These are phyloP conservation scores for Liquidambar formosana DNA, from an alignment of 164 flowering plant genomes.

Conservation along the genomic window DNA sequence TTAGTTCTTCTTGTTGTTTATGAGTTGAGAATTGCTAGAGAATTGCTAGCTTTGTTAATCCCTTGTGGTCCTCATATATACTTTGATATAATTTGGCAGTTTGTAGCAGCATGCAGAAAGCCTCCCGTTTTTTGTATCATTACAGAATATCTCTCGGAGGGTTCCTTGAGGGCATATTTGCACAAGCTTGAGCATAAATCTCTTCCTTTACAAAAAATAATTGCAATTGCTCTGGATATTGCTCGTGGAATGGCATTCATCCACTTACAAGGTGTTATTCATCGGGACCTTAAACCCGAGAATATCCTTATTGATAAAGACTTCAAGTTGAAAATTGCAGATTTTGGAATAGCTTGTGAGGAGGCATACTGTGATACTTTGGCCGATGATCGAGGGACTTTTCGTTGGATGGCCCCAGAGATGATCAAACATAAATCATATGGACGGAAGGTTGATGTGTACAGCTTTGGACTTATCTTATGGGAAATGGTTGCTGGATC, in stretches of 20 bases:
- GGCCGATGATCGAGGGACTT: constrained; percentile 90
- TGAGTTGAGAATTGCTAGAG: neutral
- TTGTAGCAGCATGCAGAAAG: constrained; percentile 75
- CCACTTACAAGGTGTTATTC: constrained; percentile 88
- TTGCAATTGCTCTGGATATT: constrained; percentile 70
- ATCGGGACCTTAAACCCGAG: constrained; percentile 73
- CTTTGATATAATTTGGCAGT: constrained; percentile 42
- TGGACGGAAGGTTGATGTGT: constrained; percentile 83
- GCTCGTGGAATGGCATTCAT: constrained; percentile 91
- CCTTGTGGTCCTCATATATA: neutral
- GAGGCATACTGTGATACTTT: constrained; percentile 69
- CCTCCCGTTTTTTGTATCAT: constrained; percentile 78
- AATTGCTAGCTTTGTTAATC: neutral
- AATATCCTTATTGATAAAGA: constrained; percentile 74
- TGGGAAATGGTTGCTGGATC: constrained; percentile 91
- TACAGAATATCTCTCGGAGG: constrained; percentile 80
- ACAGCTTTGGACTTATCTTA: constrained; percentile 84
- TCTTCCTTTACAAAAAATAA: constrained; percentile 55
- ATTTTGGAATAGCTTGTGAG: constrained; percentile 93
- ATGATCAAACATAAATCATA: constrained; percentile 78
- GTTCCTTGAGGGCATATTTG: constrained; percentile 80
- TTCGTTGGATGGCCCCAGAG: constrained; percentile 99
- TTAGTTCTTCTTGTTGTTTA: neutral
- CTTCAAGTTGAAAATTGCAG: constrained; percentile 74
- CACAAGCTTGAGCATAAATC: constrained; percentile 67